phyloP scores from a whole-genome alignment of 768 basidiomycete species.

The Serpula lacrymans region DNA sequence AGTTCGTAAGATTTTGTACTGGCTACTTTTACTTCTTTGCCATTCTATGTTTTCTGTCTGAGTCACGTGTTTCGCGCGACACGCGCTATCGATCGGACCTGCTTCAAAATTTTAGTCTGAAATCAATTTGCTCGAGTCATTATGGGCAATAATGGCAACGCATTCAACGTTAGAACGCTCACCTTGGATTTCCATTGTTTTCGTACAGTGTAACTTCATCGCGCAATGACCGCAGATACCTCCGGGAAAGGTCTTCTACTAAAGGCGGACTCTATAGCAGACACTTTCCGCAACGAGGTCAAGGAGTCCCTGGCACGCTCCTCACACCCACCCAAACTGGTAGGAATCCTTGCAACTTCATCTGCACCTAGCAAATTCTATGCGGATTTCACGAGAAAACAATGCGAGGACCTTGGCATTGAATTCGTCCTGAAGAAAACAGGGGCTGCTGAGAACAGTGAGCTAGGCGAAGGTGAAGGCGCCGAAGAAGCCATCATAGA shows the following conservation, averaged over 20 bases:
- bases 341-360: constrained; percentile 88
- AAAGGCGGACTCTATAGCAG: constrained; percentile 75
- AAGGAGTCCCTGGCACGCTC: constrained; percentile 37
- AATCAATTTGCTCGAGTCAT: too few species aligned
- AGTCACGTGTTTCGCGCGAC: too few species aligned
- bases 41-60: too few species aligned
- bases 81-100: too few species aligned
- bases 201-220: too few species aligned
- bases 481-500: constrained; percentile 96
- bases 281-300: constrained; percentile 69
- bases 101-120: too few species aligned
- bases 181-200: too few species aligned
- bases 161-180: too few species aligned
- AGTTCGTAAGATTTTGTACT: too few species aligned
- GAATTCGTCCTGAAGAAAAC: constrained; percentile 77
- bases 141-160: too few species aligned
- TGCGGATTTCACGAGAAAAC: constrained; percentile 87
- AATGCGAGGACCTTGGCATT: constrained; percentile 86
- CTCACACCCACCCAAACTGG: constrained; percentile 61
- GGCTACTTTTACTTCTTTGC: too few species aligned
- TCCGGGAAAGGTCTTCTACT: constrained; percentile 70
- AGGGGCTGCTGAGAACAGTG: constrained; percentile 40
- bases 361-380: constrained; percentile 78
- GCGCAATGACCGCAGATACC: constrained; percentile 23
- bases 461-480: constrained; percentile 73